Evolutionary conservation across 2,329 filamentous ascomycete genomes (phyloP).

Genomic region (Paraconiothyrium brasiliense): DNA sequence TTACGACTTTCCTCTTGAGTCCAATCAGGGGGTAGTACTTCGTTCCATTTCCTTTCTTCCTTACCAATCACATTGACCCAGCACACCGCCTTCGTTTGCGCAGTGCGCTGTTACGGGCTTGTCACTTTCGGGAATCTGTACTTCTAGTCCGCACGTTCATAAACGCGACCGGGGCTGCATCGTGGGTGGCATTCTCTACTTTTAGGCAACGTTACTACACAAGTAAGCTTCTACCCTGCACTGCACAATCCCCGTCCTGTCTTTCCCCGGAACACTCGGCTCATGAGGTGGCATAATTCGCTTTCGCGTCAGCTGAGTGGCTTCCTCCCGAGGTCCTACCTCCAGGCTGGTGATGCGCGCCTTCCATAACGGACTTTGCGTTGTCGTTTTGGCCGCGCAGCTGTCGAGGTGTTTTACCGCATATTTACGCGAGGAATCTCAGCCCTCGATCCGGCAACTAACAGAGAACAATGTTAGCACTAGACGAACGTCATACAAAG

Average conservation of each 20-base stretch:
- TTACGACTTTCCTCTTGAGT: conserved; percentile 3
- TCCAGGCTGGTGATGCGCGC: background rate
- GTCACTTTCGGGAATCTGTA: conserved; percentile 2
- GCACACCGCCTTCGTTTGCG: conserved; percentile 2
- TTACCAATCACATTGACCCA: conserved; percentile 6
- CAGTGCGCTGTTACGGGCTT: conserved; percentile 6
- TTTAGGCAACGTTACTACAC: conserved; percentile 10
- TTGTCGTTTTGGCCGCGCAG: conserved; percentile 1
- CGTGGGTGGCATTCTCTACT: conserved; percentile 1
- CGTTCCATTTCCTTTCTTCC: background rate
- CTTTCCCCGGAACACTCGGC: conserved; percentile 6
- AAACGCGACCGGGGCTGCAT: conserved; percentile 5
- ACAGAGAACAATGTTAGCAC: conserved; percentile 45
- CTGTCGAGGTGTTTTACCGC: conserved; percentile 6
- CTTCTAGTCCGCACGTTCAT: conserved; percentile 1
- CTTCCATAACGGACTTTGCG: background rate
- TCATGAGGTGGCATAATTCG: conserved; percentile 6
- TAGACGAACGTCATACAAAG: conserved; percentile 37
- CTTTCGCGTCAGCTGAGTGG: conserved; percentile 12
- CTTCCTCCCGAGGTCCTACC: background rate
- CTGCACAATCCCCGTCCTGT: conserved; percentile 7
- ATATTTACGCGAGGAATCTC: conserved; percentile 1
- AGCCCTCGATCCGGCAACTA: conserved; percentile 16
- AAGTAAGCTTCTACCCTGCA: conserved; percentile 4
- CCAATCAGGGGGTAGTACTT: conserved; percentile 15